Base-by-base conservation (phyloP, 2,329 filamentous ascomycete species). In the Pochonia chlamydosporia region DNA sequence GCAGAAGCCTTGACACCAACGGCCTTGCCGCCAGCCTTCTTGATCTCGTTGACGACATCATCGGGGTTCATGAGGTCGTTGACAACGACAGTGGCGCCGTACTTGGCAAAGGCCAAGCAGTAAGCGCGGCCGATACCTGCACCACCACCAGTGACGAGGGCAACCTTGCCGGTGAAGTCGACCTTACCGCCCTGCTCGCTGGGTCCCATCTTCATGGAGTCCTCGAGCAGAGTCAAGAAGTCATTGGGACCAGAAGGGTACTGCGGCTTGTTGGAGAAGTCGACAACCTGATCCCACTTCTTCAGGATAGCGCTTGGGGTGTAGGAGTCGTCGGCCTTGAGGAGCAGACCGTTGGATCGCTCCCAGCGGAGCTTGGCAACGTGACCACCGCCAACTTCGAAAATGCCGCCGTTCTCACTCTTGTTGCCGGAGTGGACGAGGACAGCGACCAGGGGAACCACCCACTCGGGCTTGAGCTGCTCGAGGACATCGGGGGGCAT, bases 51-150 rank as follows among this genome's bases (percentile, higher is more conserved):
- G 33, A 97, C 93, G 31, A 95, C 89, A 43, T 81, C 79, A 62
- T 96, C 91, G 5, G 93, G 93, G 74, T 97, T 85, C 43, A 85
- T 81, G n/a, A 99, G 77, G 64, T 99, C 93, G 70, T 99, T 99
- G 58, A 99, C 89, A 28, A 97, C 92, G 23, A 99, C 75, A 46
- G 85, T 83, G 40, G 89, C 89, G 50, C 89, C 89, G 50, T 84
- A 76, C 70, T 89, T 91, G 56, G 87, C 87, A 61, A 96, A 95
- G 39, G 89, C 86, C 59, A 97, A 75, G 60, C 82, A 84, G 71
- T 99, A 99, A 45, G 87, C 84, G 47, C 93, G 89, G 52, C 93
- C 93, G 52, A 99, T 91, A 66, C 89, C 91, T 60, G 85, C 87
- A 66, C 91, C 91, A 59, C 85, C 89, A 57, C 91, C 91, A 47